phyloP scores from a whole-genome alignment of 2,329 filamentous ascomycete genomes.

The Aaosphaeria arxii region DNA sequence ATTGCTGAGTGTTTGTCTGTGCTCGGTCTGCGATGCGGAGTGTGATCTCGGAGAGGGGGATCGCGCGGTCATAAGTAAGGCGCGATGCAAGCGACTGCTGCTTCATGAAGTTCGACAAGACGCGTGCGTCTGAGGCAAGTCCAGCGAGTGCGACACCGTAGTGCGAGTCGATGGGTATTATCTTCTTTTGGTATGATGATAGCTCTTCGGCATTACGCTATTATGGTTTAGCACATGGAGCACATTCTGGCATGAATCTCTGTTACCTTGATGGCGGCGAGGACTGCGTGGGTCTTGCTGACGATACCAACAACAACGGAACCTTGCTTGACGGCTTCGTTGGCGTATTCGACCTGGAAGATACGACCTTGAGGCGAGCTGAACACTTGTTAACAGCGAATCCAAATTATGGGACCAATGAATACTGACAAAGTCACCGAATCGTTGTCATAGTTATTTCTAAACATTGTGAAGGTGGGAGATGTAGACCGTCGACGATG shows the following conservation, averaged over 20 bases:
- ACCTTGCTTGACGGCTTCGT: slow-evolving; percentile 97
- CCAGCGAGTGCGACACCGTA: slow-evolving; percentile 94
- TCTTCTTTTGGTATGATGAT: slow-evolving; percentile 99
- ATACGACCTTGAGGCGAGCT: slow-evolving; percentile 99
- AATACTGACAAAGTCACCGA: slow-evolving; percentile 88
- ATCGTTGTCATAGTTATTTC: slow-evolving; percentile 99
- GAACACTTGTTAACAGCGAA: slow-evolving; percentile 7
- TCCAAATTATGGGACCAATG: not conserved
- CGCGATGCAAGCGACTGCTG: slow-evolving; percentile 95
- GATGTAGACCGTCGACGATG: slow-evolving; percentile 7
- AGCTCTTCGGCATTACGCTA: slow-evolving; percentile 98
- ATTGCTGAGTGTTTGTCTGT: slow-evolving; percentile 96
- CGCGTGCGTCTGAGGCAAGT: slow-evolving; percentile 94
- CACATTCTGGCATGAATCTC: not conserved
- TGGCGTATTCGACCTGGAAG: slow-evolving; percentile 99
- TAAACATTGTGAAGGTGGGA: slow-evolving; percentile 70
- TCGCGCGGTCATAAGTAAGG: slow-evolving; percentile 91
- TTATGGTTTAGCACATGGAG: not conserved
- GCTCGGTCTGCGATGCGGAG: slow-evolving; percentile 92
- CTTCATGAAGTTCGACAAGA: slow-evolving; percentile 99
- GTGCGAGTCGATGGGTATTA: slow-evolving; percentile 94
- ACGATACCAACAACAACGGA: slow-evolving; percentile 95
- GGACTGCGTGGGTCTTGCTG: slow-evolving; percentile 96
- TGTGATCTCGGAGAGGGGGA: slow-evolving; percentile 86
- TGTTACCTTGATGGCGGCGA: slow-evolving; percentile 92